Conservation (phyloP, 176 grass and related monocot species). For the Ampelocalamus luodianensis region DNA sequence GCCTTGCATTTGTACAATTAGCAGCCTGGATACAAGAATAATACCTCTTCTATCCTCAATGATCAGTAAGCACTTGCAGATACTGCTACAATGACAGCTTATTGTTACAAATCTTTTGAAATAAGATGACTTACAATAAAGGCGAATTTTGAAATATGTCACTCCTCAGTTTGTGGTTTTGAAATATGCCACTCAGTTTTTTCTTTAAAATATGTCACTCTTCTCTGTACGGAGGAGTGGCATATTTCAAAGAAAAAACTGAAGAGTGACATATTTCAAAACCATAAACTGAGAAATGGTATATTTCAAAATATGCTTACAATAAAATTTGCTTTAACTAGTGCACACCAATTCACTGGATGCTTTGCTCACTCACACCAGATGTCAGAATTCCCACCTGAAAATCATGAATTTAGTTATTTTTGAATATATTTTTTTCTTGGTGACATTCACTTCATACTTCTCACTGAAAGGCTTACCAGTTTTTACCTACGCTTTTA, state of each 20-base stretch:
- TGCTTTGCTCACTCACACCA: not conserved
- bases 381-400: not conserved
- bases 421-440: not conserved
- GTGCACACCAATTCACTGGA: not conserved
- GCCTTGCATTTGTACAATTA: not conserved
- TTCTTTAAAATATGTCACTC: too few species aligned
- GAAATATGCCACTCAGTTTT: too few species aligned
- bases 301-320: too few species aligned
- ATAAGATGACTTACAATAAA: not conserved
- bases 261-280: too few species aligned
- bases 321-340: not conserved
- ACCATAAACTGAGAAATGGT: too few species aligned
- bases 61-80: not conserved
- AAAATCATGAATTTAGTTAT: conserved; percentile 19
- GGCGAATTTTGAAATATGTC: too few species aligned
- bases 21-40: not conserved
- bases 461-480: not conserved
- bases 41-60: not conserved
- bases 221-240: too few species aligned
- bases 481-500: conserved; percentile 5
- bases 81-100: not conserved
- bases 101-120: not conserved
- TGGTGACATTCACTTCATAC: not conserved
- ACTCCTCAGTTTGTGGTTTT: too few species aligned
- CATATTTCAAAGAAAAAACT: too few species aligned